Percentiles rank a stretch among this genome's conserved stretches.
phyloP scores from a whole-genome alignment of 2,329 filamentous ascomycete genomes.

The Rhinocladiella mackenziei region DNA sequence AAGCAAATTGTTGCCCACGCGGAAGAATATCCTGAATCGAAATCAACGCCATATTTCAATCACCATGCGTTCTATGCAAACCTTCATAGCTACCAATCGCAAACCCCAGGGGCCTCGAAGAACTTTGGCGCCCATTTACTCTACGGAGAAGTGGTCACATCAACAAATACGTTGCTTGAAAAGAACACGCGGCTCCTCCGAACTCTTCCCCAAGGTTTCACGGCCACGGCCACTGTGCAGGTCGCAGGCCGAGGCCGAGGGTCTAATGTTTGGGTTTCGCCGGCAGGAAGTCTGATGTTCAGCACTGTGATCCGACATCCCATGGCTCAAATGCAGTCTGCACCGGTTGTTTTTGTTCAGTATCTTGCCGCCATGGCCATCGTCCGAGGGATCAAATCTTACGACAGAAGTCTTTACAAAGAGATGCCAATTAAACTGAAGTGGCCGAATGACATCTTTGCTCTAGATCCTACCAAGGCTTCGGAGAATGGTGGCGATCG shows the following conservation, averaged over 20 bases:
- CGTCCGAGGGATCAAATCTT: constrained; percentile 74
- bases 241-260: constrained; percentile 84
- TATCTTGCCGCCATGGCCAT: constrained; percentile 88
- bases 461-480: constrained; percentile 53
- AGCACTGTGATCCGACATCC: constrained; percentile 84
- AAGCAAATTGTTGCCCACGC: constrained; percentile 75
- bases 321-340: constrained; percentile 63
- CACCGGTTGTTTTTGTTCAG: constrained; percentile 88
- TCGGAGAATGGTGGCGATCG: constrained; percentile 19
- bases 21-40: constrained; percentile 60
- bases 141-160: constrained; percentile 89
- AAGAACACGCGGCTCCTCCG: constrained; percentile 81
- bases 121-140: constrained; percentile 72
- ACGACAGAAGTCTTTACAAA: constrained; percentile 68
- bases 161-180: constrained; percentile 88
- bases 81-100: constrained; percentile 62
- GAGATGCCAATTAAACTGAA: constrained; percentile 79
- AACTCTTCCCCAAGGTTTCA: constrained; percentile 78
- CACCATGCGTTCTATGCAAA: constrained; percentile 73
- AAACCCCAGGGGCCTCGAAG: constrained; percentile 37
- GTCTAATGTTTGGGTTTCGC: constrained; percentile 90
- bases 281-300: constrained; percentile 79
- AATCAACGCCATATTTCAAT: constrained; percentile 80
- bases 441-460: constrained; percentile 95
- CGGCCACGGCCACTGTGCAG: constrained; percentile 79